These are phyloP conservation scores for Plectosphaerella plurivora DNA, from an alignment of 2,329 filamentous ascomycete genomes.

Conservation along the genomic window DNA sequence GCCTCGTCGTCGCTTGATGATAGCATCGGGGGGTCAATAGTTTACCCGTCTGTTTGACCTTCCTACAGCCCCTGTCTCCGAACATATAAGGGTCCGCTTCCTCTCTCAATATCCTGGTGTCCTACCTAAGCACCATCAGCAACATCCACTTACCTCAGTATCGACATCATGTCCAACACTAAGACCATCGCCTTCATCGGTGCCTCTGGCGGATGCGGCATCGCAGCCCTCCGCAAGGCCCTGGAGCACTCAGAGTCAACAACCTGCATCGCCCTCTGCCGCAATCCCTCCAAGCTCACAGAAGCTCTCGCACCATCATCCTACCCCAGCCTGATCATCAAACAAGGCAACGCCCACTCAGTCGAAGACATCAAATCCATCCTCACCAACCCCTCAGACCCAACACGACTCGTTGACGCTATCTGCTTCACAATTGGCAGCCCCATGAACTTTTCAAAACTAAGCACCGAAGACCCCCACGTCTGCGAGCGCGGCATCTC, in stretches of 20 bases:
- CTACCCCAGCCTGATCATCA: conserved; percentile 28
- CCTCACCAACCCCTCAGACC: conserved; percentile 21
- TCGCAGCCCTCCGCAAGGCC: conserved; percentile 28
- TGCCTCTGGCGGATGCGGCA: conserved; percentile 35
- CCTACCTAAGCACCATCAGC: too few relatives aligned
- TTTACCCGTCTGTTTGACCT: too few relatives aligned
- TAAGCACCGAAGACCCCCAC: conserved; percentile 29
- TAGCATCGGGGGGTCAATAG: too few relatives aligned
- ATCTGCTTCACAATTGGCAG: conserved; percentile 35
- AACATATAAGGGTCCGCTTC: too few relatives aligned
- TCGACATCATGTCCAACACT: conserved; percentile 7
- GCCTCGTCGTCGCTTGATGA: too few relatives aligned
- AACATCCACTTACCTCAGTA: background rate
- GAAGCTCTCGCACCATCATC: conserved; percentile 20
- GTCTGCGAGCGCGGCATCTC: conserved; percentile 33
- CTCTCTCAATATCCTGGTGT: too few relatives aligned
- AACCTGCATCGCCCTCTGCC: conserved; percentile 34
- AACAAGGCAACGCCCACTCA: conserved; percentile 32
- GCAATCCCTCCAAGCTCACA: conserved; percentile 33
- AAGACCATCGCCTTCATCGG: conserved; percentile 33
- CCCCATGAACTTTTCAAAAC: conserved; percentile 16
- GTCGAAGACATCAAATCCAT: conserved; percentile 23
- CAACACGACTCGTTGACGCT: conserved; percentile 26
- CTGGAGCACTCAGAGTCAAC: conserved; percentile 15
- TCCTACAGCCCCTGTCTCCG: too few relatives aligned